These are phyloP conservation scores for Beauveria rudraprayagi DNA, from an alignment of 2,329 filamentous ascomycete species.

Conservation along the genomic window DNA sequence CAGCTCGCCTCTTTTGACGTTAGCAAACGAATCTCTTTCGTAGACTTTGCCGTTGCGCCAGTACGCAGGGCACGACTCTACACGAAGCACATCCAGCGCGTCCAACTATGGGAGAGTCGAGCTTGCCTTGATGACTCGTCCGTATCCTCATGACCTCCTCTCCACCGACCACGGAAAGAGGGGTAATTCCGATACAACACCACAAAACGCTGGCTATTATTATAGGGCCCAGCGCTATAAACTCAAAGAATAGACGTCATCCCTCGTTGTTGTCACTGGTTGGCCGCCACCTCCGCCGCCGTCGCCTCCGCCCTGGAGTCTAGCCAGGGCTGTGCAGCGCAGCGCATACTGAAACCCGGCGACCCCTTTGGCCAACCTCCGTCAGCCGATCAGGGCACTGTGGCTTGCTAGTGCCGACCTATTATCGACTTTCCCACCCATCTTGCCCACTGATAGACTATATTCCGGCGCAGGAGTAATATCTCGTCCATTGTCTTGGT, in stretches of 20 bases:
- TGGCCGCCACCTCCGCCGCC: not conserved
- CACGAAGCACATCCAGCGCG: too few species aligned
- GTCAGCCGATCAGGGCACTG: conserved; percentile 3
- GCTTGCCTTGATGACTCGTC: not conserved
- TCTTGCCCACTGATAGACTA: not conserved
- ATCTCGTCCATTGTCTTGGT: not conserved
- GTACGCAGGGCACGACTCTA: too few species aligned
- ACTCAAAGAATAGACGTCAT: not conserved
- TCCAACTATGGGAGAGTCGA: too few species aligned
- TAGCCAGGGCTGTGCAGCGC: not conserved
- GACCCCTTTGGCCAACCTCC: conserved; percentile 7
- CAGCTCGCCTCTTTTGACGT: not conserved
- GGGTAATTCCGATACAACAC: not conserved
- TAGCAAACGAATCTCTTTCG: too few species aligned
- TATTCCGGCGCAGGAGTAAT: not conserved
- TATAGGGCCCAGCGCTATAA: not conserved
- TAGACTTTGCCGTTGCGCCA: too few species aligned
- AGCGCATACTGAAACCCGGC: conserved; percentile 10
- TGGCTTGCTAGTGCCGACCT: conserved; percentile 3
- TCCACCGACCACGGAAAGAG: not conserved
- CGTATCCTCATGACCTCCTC: conserved; percentile 1
- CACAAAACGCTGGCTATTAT: not conserved
- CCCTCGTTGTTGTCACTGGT: not conserved
- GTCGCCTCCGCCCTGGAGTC: too few species aligned
- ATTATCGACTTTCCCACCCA: not conserved